Evolutionary conservation across 1,284 basidiomycete species (phyloP).

Genomic region (Pseudomicrostroma phylloplanum): DNA sequence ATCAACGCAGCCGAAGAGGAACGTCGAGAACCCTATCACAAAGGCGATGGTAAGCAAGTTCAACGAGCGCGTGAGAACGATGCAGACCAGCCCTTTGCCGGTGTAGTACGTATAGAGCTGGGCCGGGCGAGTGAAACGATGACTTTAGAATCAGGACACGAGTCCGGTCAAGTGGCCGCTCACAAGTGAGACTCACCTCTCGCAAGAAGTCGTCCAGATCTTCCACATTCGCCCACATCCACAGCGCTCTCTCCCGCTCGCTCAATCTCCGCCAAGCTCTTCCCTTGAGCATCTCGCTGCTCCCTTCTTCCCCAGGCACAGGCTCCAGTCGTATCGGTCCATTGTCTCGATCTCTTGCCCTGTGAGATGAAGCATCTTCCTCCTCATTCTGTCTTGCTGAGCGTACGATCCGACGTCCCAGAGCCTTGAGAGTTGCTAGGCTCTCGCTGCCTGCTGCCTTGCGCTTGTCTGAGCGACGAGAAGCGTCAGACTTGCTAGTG

Average conservation of each 20-base stretch:
- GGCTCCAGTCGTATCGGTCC: background rate
- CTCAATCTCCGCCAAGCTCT: conserved; percentile 16
- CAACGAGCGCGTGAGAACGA: conserved; percentile 74
- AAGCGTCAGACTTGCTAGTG: background rate
- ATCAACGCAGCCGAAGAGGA: conserved; percentile 88
- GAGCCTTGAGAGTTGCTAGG: background rate
- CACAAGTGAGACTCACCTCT: conserved; percentile 58
- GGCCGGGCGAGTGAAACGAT: conserved; percentile 33
- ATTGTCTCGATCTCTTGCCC: background rate
- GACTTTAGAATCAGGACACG: background rate
- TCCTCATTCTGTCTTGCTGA: background rate
- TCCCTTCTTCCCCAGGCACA: background rate
- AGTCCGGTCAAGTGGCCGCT: conserved; percentile 12
- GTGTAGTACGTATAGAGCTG: conserved; percentile 77
- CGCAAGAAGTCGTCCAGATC: conserved; percentile 91
- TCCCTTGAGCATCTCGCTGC: background rate
- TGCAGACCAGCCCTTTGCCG: conserved; percentile 90
- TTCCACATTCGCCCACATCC: conserved; percentile 98
- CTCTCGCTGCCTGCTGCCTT: background rate
- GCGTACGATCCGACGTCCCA: conserved; percentile 4
- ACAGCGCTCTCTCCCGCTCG: conserved; percentile 61
- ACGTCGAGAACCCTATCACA: conserved; percentile 92
- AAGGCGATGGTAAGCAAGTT: conserved; percentile 94
- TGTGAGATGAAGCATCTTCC: background rate
- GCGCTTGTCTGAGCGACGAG: background rate